Evolutionary conservation across 2,329 filamentous ascomycete genomes (phyloP), one percentile per base, ranked within the genome.

Genomic region (Thermothelomyces thermophilus): DNA sequence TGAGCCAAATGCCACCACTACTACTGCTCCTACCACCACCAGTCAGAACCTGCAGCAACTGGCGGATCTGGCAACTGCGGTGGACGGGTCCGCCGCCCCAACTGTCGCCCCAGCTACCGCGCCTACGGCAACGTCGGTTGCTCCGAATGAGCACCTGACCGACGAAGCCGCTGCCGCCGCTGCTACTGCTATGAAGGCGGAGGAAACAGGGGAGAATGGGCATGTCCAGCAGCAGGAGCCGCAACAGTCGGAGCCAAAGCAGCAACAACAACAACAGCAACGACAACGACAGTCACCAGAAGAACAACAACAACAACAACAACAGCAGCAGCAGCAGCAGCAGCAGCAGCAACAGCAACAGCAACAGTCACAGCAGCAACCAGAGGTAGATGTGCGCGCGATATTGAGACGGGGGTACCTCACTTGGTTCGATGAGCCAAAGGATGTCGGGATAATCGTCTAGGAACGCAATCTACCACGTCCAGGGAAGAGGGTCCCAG

Each of bases 31-130:
- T 73, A 9, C 17, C 24, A 13, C 17, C 5, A 14, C 68, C 46
- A 80, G 71, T 61, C 75, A 72, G 53, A 74, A 76, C 30, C 67
- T 86, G 43, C 80, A 84, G 63, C 79, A 56, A 42, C 45, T 60
- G 28, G 58, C 58, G 10, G 51, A 59, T 77, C 52, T 78, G 36
- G 75, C 75, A 3, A 75, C 74, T 5, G 72, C 72, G 6, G 67
- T 64, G 17, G 57, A 55, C n/a, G 47, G 37, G 1, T 28, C 41
- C 7, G 36, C 34, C 30, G 20, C 26, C 7, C 34, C 47, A 5
- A 22, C 40, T 14, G 46, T 31, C 6, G 33, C 36, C 10, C 37
- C 31, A 24, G 4, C 19, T 2, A 9, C 22, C 24, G 22, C 39
- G 6, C 43, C 22, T 2, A 41, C 22, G 33, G 28, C 36, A 10